phyloP scores from a whole-genome alignment of 805 yeast genomes.

The Scheffersomyces coipomensis region DNA sequence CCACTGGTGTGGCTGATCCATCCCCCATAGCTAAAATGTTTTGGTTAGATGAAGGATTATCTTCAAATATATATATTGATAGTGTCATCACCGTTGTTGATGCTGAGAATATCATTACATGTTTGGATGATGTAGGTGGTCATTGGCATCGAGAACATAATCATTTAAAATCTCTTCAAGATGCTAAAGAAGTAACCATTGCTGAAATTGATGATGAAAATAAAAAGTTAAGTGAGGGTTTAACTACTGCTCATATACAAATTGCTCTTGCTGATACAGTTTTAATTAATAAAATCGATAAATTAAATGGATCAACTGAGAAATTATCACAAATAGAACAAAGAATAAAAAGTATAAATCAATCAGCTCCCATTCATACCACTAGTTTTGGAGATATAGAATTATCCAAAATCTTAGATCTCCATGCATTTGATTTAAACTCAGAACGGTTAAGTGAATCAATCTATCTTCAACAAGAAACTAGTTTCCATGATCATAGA shows the following conservation, averaged over 20 bases:
- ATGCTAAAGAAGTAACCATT: constrained; percentile 18
- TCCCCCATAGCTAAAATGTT: constrained; percentile 97
- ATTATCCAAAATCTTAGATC: constrained; percentile 64
- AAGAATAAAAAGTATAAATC: constrained; percentile 57
- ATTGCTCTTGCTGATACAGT: constrained; percentile 86
- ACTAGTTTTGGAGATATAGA: constrained; percentile 76
- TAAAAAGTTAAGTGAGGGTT: constrained; percentile 36
- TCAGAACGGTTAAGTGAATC: constrained; percentile 16
- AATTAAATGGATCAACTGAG: constrained; percentile 17
- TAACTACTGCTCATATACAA: constrained; percentile 86
- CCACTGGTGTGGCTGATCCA: constrained; percentile 97
- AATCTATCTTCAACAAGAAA: constrained; percentile 9
- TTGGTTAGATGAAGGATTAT: constrained; percentile 91
- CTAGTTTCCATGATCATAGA: constrained; percentile 37
- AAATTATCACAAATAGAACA: constrained; percentile 27
- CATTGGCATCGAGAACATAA: constrained; percentile 57
- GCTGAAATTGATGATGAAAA: constrained; percentile 28
- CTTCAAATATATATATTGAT: constrained; percentile 83
- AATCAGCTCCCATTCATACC: constrained; percentile 61
- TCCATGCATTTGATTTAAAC: constrained; percentile 68
- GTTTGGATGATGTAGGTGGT: constrained; percentile 70
- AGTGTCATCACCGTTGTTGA: constrained; percentile 91
- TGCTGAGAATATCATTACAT: constrained; percentile 58
- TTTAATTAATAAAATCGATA: constrained; percentile 77
- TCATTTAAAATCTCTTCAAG: constrained; percentile 20